These are phyloP conservation scores for Ophiobolus disseminans DNA, from an alignment of 2,329 filamentous ascomycete species.

Conservation along the genomic window DNA sequence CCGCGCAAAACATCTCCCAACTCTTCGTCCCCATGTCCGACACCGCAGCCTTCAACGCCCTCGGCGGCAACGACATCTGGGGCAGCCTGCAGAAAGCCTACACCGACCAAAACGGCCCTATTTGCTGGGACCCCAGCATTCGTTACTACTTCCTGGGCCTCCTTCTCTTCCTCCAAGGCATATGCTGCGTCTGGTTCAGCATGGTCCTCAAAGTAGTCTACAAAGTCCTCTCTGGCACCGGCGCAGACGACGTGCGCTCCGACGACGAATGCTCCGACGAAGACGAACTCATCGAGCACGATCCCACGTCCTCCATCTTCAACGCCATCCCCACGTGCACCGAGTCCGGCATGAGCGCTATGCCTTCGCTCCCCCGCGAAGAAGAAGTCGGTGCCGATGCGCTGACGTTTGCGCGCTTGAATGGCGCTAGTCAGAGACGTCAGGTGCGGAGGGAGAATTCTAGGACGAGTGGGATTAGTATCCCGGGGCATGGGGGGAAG, in stretches of 20 bases:
- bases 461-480: constrained; percentile 60
- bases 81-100: constrained; percentile 77
- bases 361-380: constrained; percentile 61
- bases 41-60: constrained; percentile 45
- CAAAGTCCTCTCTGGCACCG: constrained; percentile 76
- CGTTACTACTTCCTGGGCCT: constrained; percentile 78
- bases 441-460: constrained; percentile 60
- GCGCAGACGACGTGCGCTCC: constrained; percentile 85
- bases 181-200: constrained; percentile 86
- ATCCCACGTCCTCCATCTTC: constrained; percentile 26
- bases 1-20: constrained; percentile 53
- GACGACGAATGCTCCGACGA: constrained; percentile 78
- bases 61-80: constrained; percentile 53
- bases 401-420: constrained; percentile 66
- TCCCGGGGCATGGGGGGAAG: constrained; percentile 77
- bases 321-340: constrained; percentile 38
- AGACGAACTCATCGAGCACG: constrained; percentile 47
- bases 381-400: constrained; percentile 78
- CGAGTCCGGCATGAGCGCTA: constrained; percentile 36
- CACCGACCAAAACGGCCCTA: constrained; percentile 70
- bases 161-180: constrained; percentile 77
- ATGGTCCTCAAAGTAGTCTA: constrained; percentile 87
- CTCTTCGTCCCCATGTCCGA: constrained; percentile 62
- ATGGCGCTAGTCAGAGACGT: constrained; percentile 55
- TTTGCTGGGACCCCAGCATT: constrained; percentile 81